These are phyloP conservation scores for Cynara cardunculus DNA, from an alignment of 129 eudicot genomes.

Conservation along the genomic window DNA sequence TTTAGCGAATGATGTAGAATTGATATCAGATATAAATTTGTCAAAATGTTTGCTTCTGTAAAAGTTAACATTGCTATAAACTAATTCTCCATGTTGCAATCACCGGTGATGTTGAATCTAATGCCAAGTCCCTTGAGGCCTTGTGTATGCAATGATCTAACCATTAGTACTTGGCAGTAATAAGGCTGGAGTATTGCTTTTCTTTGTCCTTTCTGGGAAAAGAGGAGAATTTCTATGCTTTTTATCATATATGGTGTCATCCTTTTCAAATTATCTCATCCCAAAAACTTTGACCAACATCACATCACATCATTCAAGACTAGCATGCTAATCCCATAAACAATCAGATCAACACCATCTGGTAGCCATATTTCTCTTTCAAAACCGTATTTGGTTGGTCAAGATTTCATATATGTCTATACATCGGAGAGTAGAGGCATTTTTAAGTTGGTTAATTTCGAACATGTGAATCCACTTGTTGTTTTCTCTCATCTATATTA, in stretches of 20 bases:
- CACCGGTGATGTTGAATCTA: background rate
- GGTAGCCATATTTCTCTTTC: constrained; percentile 8
- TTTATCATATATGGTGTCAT: background rate
- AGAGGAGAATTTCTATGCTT: background rate
- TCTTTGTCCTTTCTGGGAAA: background rate
- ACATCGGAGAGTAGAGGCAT: background rate
- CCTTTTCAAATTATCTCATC: background rate
- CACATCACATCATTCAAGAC: background rate
- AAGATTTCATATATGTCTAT: background rate
- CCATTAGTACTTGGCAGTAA: background rate
- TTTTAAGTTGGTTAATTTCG: background rate
- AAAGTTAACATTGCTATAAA: background rate
- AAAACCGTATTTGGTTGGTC: background rate
- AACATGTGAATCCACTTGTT: background rate
- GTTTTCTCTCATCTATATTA: background rate
- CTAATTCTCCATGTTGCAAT: background rate
- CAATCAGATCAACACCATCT: constrained; percentile 7
- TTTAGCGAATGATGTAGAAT: background rate
- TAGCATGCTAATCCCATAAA: background rate
- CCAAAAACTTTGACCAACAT: constrained; percentile 3
- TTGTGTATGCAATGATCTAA: background rate
- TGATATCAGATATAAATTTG: too few relatives aligned
- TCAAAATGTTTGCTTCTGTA: background rate
- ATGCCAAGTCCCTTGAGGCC: background rate
- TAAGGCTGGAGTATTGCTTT: background rate